These are phyloP conservation scores for Pseudoscleropodium purum DNA, from an alignment of 225 moss, liverwort and hornwort genomes.

Conservation along the genomic window DNA sequence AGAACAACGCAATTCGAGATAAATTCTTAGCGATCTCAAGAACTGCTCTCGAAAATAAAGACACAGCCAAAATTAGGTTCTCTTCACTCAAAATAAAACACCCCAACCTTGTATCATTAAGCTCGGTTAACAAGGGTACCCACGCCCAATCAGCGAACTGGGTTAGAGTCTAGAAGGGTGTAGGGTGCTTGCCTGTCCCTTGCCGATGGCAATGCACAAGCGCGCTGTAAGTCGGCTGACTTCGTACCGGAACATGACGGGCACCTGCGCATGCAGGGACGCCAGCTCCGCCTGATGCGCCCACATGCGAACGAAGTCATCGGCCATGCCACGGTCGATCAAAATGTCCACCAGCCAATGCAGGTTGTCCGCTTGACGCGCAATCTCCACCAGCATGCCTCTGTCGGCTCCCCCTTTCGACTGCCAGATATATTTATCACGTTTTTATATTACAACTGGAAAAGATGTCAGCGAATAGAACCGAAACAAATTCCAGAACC, in stretches of 20 bases:
- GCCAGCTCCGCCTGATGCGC: slow-evolving; percentile 82
- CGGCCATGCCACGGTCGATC: slow-evolving; percentile 65
- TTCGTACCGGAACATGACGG: slow-evolving; percentile 89
- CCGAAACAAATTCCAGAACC: neutral
- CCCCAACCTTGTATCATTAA: too few relatives aligned
- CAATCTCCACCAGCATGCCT: slow-evolving; percentile 49
- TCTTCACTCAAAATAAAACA: neutral
- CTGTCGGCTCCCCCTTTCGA: slow-evolving; percentile 56
- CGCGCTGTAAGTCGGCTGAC: slow-evolving; percentile 84
- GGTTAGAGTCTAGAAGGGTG: too few relatives aligned
- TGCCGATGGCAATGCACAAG: slow-evolving; percentile 77
- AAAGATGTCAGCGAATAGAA: neutral
- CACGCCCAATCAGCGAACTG: neutral
- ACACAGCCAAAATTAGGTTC: neutral
- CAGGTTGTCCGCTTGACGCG: slow-evolving; percentile 76
- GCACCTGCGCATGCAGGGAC: slow-evolving; percentile 62
- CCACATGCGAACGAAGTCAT: slow-evolving; percentile 75
- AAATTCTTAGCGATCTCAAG: neutral
- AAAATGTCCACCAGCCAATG: slow-evolving; percentile 82
- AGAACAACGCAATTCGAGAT: neutral
- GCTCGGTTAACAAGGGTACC: too few relatives aligned
- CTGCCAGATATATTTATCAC: neutral
- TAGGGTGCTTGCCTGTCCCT: slow-evolving; percentile 46
- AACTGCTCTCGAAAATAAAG: too few relatives aligned
- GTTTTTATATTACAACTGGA: neutral